phyloP scores from a whole-genome alignment of 768 basidiomycete species.

The Pisolithus orientalis region DNA sequence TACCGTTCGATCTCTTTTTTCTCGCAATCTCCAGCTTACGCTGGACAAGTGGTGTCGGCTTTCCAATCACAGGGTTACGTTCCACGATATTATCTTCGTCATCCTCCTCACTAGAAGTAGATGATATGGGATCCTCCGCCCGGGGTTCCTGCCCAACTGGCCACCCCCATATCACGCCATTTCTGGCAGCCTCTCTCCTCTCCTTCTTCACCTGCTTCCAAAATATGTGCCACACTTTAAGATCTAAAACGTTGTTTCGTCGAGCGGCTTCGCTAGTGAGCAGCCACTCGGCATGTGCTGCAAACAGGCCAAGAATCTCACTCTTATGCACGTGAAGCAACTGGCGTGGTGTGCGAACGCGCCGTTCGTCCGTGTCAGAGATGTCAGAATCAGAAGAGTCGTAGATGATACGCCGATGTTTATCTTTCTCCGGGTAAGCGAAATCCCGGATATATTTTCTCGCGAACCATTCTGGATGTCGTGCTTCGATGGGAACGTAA shows the following conservation, averaged over 20 bases:
- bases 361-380: constrained; percentile 24
- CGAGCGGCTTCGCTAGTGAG: constrained; percentile 38
- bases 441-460: background rate
- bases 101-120: constrained; percentile 4
- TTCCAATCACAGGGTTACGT: constrained; percentile 25
- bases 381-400: constrained; percentile 26
- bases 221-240: constrained; percentile 44
- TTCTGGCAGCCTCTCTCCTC: constrained; percentile 25
- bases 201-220: constrained; percentile 27
- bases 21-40: constrained; percentile 17
- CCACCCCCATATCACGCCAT: constrained; percentile 19
- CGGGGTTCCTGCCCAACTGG: constrained; percentile 10
- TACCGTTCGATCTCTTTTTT: background rate
- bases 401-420: constrained; percentile 17
- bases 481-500: constrained; percentile 25
- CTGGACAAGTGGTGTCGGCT: constrained; percentile 8
- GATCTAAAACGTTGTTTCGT: constrained; percentile 32
- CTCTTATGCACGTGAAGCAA: constrained; percentile 44
- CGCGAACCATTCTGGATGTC: background rate
- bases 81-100: constrained; percentile 9
- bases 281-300: constrained; percentile 55
- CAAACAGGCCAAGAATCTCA: constrained; percentile 46
- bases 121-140: background rate
- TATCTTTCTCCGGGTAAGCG: constrained; percentile 20
- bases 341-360: constrained; percentile 29